Percentiles rank a stretch among this genome's conserved stretches.
These are phyloP conservation scores for Rutstroemia sp. DNA, from an alignment of 2,329 filamentous ascomycete genomes.

Conservation along the genomic window DNA sequence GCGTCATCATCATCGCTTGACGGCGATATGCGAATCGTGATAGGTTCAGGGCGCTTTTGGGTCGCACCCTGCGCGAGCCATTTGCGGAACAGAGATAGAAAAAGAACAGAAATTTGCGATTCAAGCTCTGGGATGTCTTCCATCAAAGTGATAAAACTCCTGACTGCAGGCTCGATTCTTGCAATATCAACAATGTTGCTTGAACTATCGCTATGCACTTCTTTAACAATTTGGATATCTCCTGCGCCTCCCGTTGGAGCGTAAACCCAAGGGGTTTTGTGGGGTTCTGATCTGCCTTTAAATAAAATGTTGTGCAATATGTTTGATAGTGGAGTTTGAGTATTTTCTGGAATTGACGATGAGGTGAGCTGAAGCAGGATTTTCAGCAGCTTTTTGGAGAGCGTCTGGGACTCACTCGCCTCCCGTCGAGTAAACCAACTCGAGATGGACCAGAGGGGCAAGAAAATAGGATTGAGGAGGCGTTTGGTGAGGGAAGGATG, in stretches of 20 bases:
- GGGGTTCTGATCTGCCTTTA: slow-evolving; percentile 35
- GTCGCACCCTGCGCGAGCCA: slow-evolving; percentile 41
- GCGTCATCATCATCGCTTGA: slow-evolving; percentile 34
- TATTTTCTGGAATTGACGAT: slow-evolving; percentile 27
- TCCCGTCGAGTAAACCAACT: slow-evolving; percentile 35
- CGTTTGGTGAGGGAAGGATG: slow-evolving; percentile 58
- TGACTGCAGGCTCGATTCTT: slow-evolving; percentile 35
- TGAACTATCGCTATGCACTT: slow-evolving; percentile 4
- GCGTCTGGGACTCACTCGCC: neutral
- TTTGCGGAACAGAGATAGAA: slow-evolving; percentile 49
- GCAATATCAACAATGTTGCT: slow-evolving; percentile 11
- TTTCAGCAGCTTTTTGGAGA: slow-evolving; percentile 37
- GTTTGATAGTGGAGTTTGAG: slow-evolving; percentile 36
- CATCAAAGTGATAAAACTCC: slow-evolving; percentile 43
- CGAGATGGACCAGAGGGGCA: slow-evolving; percentile 51
- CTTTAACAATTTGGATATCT: slow-evolving; percentile 41
- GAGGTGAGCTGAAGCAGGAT: slow-evolving; percentile 52
- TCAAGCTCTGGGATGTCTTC: slow-evolving; percentile 30
- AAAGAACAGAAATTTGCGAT: slow-evolving; percentile 48
- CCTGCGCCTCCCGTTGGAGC: slow-evolving; percentile 36
- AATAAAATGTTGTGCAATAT: slow-evolving; percentile 50
- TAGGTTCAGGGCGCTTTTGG: neutral
- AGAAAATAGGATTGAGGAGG: slow-evolving; percentile 49
- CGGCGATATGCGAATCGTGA: slow-evolving; percentile 27
- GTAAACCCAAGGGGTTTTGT: slow-evolving; percentile 45